Base-by-base conservation (phyloP, 371 early-diverging fungal species). In the Sporodiniella umbellata region DNA sequence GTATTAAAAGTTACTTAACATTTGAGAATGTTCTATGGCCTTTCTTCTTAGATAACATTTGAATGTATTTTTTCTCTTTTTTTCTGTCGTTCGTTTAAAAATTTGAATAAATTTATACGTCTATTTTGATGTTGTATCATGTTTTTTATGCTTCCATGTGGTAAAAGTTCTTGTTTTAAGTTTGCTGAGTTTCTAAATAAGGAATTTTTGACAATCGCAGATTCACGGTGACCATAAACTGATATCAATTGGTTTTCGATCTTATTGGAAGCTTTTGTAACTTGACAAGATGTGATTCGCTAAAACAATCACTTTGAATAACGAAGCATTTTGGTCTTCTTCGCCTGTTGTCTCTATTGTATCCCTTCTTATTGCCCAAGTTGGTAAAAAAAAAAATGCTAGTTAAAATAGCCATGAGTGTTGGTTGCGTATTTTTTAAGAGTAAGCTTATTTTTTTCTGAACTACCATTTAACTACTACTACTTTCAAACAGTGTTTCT, bases 1-100 rank as follows among this genome's bases (percentile, higher is more conserved):
- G 12, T 22, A 40, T 40, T 40, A 40, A 40, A 40, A 40, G 10
- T 19, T 21, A 40, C 40, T 40, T 40, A 40, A 40, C 40, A 40
- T 21, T 40, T 10, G 40, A 19, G 40, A 40, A 40, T 40, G 40
- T 40, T 40, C 12, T 21, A 39, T 18, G 17, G 17, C 15, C 21
- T 21, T 39, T 19, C 12, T 22, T 40, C 17, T 37, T 17, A 4
- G 11, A 21, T 17, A 40, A 21, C 8, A 7, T 40, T 40, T 40
- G 5, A n/a, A 40, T 17, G 8, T 18, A 17, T 37, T 37, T 17
- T 28, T 28, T 28, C 30, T 28, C 10, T 28, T 28, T 28, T 28
- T 28, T 28, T 28, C 10, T 28, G 10, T 28, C 30, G 40, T 40
- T 40, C 8, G 21, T 17, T 40, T 40, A 40, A 40, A 40, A 40